Base-by-base conservation (phyloP, 1,284 basidiomycete genomes). In the Hymenochaete sp. region DNA sequence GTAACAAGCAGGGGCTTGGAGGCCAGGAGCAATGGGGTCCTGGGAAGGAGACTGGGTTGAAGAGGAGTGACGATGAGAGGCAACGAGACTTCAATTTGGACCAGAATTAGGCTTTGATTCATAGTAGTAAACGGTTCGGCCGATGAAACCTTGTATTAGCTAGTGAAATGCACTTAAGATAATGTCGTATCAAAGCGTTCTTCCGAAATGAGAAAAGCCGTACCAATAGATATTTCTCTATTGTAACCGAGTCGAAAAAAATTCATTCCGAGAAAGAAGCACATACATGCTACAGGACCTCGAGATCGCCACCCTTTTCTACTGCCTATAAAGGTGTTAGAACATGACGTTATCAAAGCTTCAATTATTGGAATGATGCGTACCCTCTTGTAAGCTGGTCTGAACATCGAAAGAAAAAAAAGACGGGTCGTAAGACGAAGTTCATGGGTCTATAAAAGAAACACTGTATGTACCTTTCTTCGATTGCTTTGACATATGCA, bases 401-500 rank as follows among this genome's bases (percentile, higher is more conserved):
- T 61, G 35, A 13, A 28, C 28, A 38, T 11, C 29, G n/a, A 22
- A 21, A 29, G 13, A 26, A 38, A 29, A 8, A 19, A 42, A 14
- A 21, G 13, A 28, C 25, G 11, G 21, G 43, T 35, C 13, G 32
- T 6, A 35, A 35, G 14, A 10, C 16, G 32, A 26, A 19, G 2
- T 16, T 16, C 35, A 14, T 14, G 4, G 32, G 13, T 26, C 18
- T 16, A 2, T 35, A 26, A 24, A 16, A 32, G 26, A n/a, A 31
- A 21, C 26, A 39, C 16, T 26, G 19, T 18, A 32, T 19, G 21
- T 52, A 63, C 66, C 64, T 51, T 5, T 50, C 57, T 14, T 66
- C 63, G 9, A 65, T 53, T 25, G 44, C 54, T 40, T 57, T 53
- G 4, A 66, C 56, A 52, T 59, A 67, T 26, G 54, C 57, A 25